These are phyloP conservation scores for Dactylorhiza incarnata DNA, from an alignment of 106 monocot species.

Conservation along the genomic window DNA sequence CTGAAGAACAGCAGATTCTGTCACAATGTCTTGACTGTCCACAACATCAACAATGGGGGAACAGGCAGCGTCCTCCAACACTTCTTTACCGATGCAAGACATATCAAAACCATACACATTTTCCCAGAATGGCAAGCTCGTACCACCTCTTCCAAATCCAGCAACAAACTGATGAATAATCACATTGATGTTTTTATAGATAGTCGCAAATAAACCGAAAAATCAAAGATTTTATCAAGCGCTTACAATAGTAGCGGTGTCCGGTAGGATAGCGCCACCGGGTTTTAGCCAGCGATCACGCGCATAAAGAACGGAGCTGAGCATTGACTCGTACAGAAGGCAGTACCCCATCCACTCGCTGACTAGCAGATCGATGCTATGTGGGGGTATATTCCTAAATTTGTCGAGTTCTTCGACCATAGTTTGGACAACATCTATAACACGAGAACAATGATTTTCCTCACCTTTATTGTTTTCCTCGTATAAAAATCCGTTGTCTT, in stretches of 20 bases:
- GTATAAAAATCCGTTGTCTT: conserved; percentile 53
- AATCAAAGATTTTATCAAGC: not conserved
- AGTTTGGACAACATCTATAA: conserved; percentile 61
- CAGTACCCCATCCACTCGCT: conserved; percentile 99
- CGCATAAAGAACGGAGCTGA: conserved; percentile 88
- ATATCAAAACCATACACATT: conserved; percentile 89
- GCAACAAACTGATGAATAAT: conserved; percentile 54
- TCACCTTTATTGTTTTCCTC: conserved; percentile 8
- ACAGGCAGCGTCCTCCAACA: conserved; percentile 57
- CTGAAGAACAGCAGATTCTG: conserved; percentile 59
- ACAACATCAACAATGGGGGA: conserved; percentile 81
- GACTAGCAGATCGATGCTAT: conserved; percentile 79
- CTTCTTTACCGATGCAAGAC: conserved; percentile 85
- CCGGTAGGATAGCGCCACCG: conserved; percentile 91
- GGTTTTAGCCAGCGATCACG: conserved; percentile 91
- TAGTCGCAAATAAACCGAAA: not conserved
- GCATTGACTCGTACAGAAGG: conserved; percentile 87
- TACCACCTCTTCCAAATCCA: conserved; percentile 89
- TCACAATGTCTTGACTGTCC: conserved; percentile 59
- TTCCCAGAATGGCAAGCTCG: conserved; percentile 89
- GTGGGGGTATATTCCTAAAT: conserved; percentile 37
- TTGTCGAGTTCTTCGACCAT: conserved; percentile 92
- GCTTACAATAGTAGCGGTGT: conserved; percentile 81
- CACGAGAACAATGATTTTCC: conserved; percentile 22
- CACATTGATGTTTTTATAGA: not conserved